These are phyloP conservation scores for Zea luxurians DNA, from an alignment of 176 grass and related monocot genomes.

Conservation along the genomic window DNA sequence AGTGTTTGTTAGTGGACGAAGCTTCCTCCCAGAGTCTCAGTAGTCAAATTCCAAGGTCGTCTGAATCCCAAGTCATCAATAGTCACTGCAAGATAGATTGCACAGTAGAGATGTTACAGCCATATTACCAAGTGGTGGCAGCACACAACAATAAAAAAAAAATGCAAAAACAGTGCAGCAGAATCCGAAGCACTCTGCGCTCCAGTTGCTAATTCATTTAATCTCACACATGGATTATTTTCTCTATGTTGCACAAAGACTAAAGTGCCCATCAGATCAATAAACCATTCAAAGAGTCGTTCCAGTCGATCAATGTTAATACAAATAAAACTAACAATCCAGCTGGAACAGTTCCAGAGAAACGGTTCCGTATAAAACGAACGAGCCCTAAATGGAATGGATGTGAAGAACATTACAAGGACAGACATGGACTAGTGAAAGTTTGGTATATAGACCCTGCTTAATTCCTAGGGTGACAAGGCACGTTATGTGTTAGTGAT, in stretches of 20 bases:
- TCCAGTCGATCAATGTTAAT: too few species aligned
- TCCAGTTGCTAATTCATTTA: slow-evolving; percentile 9
- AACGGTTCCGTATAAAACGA: too few species aligned
- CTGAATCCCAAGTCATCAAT: neutral
- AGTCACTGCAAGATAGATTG: slow-evolving; percentile 31
- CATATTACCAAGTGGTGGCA: neutral
- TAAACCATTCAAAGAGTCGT: slow-evolving; percentile 13
- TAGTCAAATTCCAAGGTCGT: neutral
- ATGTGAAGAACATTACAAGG: too few species aligned
- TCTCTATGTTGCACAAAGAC: slow-evolving; percentile 9
- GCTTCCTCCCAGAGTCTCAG: neutral
- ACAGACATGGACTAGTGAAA: too few species aligned
- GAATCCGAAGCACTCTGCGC: neutral
- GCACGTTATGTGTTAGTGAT: too few species aligned
- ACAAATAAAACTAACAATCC: too few species aligned
- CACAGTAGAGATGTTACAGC: neutral
- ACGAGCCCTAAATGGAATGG: too few species aligned
- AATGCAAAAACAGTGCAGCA: slow-evolving; percentile 4
- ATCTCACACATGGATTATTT: too few species aligned
- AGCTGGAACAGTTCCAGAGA: too few species aligned
- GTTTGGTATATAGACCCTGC: too few species aligned
- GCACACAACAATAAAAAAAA: neutral
- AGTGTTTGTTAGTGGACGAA: neutral
- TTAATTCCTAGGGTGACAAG: too few species aligned
- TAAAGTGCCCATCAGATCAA: neutral